Base-by-base conservation (phyloP, 2,329 filamentous ascomycete genomes). In the Lecanicillium sp. region DNA sequence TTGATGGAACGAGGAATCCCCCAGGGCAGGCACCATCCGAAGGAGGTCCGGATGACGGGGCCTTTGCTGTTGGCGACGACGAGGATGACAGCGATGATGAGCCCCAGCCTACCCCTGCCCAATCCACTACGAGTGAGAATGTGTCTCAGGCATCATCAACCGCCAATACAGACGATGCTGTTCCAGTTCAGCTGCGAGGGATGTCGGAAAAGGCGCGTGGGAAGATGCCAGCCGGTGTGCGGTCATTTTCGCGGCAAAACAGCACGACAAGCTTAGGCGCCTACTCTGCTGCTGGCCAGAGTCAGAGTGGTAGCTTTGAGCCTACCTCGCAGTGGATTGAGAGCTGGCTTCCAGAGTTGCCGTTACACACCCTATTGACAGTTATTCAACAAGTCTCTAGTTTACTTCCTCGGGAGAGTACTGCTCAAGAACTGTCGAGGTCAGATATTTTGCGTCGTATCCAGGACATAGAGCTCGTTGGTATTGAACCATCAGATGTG, bases 171-270 rank as follows among this genome's bases (percentile, higher is more conserved):
- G 87, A 94, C 43, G 88, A 94, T 43, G 82, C 83, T 4, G 77
- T 94, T 9, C 88, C 87, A 12, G 71, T 80, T 15, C 89, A 95
- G 56, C 59, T 94, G 20, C 77, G 86, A 41, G 88, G 88, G 39
- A 95, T 96, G 85, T 95, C 90, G 15, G 92, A 96, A 60, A 98
- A 96, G 59, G 92, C 92, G 13, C 73, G 92, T 35, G 92, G 92
- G 7, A 98, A 98, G 61, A 87, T 94, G 79, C 92, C 90, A 19
- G 87, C 85, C 11, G 84, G 85, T 2, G 71, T 82, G 35, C 74
- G 77, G n/a, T 76, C 76, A 2, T 95, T 95, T 57, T 95, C 89
- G 1, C 73, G 90, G 14, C 88, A 95, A 54, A 95, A 92, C 54
- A 94, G 88, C 58, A 85, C 81, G 19, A 85, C 85, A 2, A 95